Percentiles rank a stretch among this genome's conserved stretches.
These are phyloP conservation scores for Nicotiana benthamiana DNA, from an alignment of 257 asterid genomes.

Conservation along the genomic window DNA sequence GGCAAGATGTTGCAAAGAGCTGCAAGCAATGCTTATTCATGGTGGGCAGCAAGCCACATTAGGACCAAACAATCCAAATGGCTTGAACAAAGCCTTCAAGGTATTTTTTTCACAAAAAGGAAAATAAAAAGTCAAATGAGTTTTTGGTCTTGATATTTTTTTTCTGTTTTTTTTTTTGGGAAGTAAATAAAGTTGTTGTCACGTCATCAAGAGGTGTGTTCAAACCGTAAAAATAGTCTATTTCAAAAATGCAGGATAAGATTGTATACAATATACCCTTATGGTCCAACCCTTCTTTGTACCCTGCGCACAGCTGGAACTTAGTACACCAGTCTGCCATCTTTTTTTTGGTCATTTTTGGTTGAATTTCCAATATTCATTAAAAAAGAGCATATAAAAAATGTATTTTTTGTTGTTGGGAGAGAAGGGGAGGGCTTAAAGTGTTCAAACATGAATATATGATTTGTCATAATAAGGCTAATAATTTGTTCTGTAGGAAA, in stretches of 20 bases:
- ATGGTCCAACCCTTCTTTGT: fast-evolving
- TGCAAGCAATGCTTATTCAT: constrained; percentile 43
- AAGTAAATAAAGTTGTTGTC: no score
- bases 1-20: constrained; percentile 39
- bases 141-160: background rate
- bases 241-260: no score
- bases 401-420: background rate
- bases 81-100: constrained; percentile 40
- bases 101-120: background rate
- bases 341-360: background rate
- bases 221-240: no score
- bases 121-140: background rate
- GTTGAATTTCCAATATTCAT: background rate
- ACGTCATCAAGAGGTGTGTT: no score
- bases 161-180: no score
- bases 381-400: background rate
- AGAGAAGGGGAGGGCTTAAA: background rate
- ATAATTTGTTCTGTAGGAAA: background rate
- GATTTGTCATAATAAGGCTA: background rate
- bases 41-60: constrained; percentile 45
- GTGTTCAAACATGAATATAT: background rate
- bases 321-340: no score
- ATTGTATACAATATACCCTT: no score
- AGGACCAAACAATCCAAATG: constrained; percentile 44
- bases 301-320: no score